Evolutionary conservation across 176 grass and related monocot genomes (phyloP).

Genomic region (Guadua angustifolia): DNA sequence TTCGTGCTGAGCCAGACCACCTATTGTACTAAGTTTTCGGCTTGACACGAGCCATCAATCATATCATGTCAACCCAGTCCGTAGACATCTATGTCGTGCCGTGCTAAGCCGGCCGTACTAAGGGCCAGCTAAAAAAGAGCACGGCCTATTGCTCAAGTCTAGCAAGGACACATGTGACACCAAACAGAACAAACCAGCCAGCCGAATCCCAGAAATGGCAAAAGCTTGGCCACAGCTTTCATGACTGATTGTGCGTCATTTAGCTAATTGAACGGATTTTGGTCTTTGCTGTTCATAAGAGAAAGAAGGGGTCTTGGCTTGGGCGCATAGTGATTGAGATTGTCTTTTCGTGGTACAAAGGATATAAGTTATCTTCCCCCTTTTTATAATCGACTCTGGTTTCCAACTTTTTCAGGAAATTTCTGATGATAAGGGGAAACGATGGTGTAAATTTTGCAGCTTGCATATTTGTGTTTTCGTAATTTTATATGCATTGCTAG

Average conservation of each 20-base stretch:
- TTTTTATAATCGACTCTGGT: too few species aligned
- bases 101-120: too few species aligned
- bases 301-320: background rate
- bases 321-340: background rate
- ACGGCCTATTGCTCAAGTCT: too few species aligned
- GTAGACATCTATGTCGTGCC: too few species aligned
- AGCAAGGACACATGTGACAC: too few species aligned
- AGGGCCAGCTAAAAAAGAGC: too few species aligned
- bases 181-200: background rate
- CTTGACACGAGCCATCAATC: too few species aligned
- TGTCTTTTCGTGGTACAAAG: background rate
- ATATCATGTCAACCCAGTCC: too few species aligned
- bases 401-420: background rate
- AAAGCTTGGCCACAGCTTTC: background rate
- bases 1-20: too few species aligned
- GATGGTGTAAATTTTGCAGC: background rate
- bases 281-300: background rate
- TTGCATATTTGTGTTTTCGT: too few species aligned
- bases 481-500: too few species aligned
- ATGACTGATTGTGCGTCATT: background rate
- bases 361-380: background rate
- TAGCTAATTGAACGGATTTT: background rate
- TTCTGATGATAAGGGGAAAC: background rate
- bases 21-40: too few species aligned
- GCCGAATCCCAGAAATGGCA: conserved; percentile 11